A percentile compares a stretch with the other conserved stretches of the same genome.
These are phyloP conservation scores for Candida anglica DNA, from an alignment of 805 yeast species.

Conservation along the genomic window DNA sequence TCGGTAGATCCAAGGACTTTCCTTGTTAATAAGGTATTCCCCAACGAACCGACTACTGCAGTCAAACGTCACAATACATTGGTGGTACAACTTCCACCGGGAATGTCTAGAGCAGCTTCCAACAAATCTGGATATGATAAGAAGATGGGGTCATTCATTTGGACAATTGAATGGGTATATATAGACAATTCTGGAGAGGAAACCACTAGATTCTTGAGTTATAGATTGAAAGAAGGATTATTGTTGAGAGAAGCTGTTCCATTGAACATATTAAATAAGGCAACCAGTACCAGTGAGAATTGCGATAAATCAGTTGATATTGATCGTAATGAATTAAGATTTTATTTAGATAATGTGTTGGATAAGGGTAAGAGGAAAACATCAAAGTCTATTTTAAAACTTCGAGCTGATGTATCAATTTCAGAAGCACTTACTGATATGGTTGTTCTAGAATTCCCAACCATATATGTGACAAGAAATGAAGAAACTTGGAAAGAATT, in stretches of 20 bases:
- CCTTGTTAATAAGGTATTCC: slow-evolving; percentile 17
- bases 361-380: slow-evolving; percentile 5
- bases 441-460: slow-evolving; percentile 75
- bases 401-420: slow-evolving; percentile 34
- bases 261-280: slow-evolving; percentile 21
- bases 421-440: slow-evolving; percentile 50
- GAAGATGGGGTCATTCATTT: slow-evolving; percentile 53
- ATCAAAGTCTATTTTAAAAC: slow-evolving; percentile 15
- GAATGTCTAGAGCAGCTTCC: slow-evolving; percentile 62
- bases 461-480: slow-evolving; percentile 44
- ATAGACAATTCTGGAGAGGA: slow-evolving; percentile 25
- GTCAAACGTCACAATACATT: slow-evolving; percentile 61
- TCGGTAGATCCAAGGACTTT: slow-evolving; percentile 20
- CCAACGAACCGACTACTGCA: slow-evolving; percentile 21
- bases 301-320: slow-evolving; percentile 9
- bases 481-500: slow-evolving; percentile 17
- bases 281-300: no score
- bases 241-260: slow-evolving; percentile 40
- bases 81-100: slow-evolving; percentile 59
- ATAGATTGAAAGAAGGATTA: slow-evolving; percentile 35
- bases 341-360: slow-evolving; percentile 32
- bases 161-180: slow-evolving; percentile 79
- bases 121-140: slow-evolving; percentile 74
- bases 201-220: slow-evolving; percentile 36
- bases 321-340: slow-evolving; percentile 22